Evolutionary conservation across 208 protist genomes (phyloP).

Genomic region (Acanthamoeba lenticulata): DNA sequence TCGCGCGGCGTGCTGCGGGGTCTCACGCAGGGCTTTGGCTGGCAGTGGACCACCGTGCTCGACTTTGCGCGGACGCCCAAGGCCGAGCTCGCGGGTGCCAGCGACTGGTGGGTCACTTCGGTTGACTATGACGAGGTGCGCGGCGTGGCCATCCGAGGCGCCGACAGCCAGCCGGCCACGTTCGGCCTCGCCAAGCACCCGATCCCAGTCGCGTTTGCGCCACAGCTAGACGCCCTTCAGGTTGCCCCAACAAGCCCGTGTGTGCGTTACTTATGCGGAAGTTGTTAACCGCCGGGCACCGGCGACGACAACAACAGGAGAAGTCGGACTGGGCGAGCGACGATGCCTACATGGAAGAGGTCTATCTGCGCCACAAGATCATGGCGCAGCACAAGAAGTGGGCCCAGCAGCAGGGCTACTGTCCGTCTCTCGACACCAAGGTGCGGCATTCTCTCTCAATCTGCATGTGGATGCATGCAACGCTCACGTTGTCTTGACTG

Average conservation of each 20-base stretch:
- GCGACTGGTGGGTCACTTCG: neutral
- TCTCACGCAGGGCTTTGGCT: neutral
- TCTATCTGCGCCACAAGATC: neutral
- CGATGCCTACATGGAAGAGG: neutral
- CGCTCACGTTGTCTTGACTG: neutral
- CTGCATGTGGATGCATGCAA: neutral
- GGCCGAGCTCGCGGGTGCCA: neutral
- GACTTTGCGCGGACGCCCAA: neutral
- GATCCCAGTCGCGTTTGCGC: neutral
- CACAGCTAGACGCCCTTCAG: neutral
- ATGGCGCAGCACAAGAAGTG: neutral
- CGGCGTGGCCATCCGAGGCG: neutral
- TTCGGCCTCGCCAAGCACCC: neutral
- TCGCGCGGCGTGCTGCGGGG: neutral
- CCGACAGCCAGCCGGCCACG: neutral
- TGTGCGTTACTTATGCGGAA: neutral
- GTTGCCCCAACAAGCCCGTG: neutral
- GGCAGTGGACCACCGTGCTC: constrained; percentile 25
- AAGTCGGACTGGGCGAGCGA: neutral
- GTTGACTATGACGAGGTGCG: neutral
- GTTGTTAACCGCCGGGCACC: neutral
- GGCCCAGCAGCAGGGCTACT: neutral
- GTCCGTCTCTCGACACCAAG: neutral
- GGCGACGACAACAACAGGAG: neutral
- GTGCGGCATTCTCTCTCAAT: neutral